Percentiles rank a stretch among this genome's conserved stretches.
Evolutionary conservation across 2,329 filamentous ascomycete species (phyloP).

Genomic region (Cryphonectria naterciae): DNA sequence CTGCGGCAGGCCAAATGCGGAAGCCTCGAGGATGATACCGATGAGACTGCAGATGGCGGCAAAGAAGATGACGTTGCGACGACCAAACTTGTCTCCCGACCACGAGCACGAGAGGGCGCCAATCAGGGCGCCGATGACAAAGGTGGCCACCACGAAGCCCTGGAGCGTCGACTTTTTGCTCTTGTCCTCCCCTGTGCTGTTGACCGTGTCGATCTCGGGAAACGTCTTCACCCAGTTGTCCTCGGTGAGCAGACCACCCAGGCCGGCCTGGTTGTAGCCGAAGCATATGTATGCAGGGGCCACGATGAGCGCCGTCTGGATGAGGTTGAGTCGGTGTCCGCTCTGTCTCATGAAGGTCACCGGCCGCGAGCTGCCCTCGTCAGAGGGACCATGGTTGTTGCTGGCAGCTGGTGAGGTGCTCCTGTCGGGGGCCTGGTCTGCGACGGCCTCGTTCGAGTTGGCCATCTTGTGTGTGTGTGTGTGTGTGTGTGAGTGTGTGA

Average conservation of each 20-base stretch:
- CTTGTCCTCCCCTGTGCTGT: conserved; percentile 46
- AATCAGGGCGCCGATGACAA: conserved; percentile 33
- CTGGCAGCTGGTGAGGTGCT: not conserved
- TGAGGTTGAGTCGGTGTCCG: conserved; percentile 29
- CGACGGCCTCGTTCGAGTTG: conserved; percentile 12
- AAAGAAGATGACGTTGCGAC: conserved; percentile 53
- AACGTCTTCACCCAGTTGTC: conserved; percentile 48
- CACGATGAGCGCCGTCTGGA: conserved; percentile 33
- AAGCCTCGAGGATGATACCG: conserved; percentile 51
- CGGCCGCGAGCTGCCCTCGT: not conserved
- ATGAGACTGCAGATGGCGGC: conserved; percentile 54
- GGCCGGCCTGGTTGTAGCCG: conserved; percentile 56
- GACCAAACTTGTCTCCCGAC: conserved; percentile 53
- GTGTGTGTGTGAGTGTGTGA: too few relatives aligned
- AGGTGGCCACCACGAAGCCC: conserved; percentile 33
- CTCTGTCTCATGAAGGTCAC: conserved; percentile 28
- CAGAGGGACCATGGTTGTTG: not conserved
- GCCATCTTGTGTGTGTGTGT: too few relatives aligned
- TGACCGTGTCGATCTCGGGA: conserved; percentile 52
- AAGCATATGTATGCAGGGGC: conserved; percentile 47
- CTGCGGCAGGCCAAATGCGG: conserved; percentile 50
- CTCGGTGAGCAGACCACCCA: conserved; percentile 46
- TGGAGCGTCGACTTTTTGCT: conserved; percentile 42
- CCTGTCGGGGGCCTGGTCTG: not conserved
- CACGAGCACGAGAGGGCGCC: conserved; percentile 33